Conservation (phyloP, 164 flowering plant genomes). For the Hamamelis virginiana region DNA sequence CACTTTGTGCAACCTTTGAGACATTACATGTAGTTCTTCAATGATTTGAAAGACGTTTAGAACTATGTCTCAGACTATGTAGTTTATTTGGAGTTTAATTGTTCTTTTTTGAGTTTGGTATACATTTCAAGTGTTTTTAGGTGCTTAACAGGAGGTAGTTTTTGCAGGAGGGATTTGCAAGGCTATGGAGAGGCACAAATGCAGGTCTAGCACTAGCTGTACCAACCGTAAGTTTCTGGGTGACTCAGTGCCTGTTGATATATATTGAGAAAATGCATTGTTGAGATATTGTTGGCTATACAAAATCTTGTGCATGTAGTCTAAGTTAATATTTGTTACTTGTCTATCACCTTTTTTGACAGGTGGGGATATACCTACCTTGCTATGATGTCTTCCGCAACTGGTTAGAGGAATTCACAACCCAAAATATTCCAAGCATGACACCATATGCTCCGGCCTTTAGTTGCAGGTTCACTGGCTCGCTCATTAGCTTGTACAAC, state of each 20-base stretch:
- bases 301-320: background rate
- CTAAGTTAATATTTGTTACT: slow-evolving; percentile 6
- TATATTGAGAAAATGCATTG: background rate
- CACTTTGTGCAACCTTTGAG: background rate
- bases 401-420: slow-evolving; percentile 32
- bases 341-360: slow-evolving; percentile 5
- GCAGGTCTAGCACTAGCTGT: slow-evolving; percentile 91
- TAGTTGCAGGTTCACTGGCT: slow-evolving; percentile 48
- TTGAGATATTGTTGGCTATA: background rate
- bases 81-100: too few relatives aligned
- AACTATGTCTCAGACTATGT: too few relatives aligned
- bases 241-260: background rate
- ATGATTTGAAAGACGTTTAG: background rate
- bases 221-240: slow-evolving; percentile 70
- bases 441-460: slow-evolving; percentile 43
- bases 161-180: slow-evolving; percentile 85
- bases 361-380: slow-evolving; percentile 59
- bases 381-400: slow-evolving; percentile 48
- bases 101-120: too few relatives aligned
- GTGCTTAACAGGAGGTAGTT: background rate
- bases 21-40: background rate
- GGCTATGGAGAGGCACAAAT: slow-evolving; percentile 97
- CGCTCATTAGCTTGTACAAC: slow-evolving; percentile 47
- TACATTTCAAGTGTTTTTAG: too few relatives aligned
- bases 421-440: slow-evolving; percentile 24